A percentile compares a stretch with the other conserved stretches of the same genome.
phyloP scores from a whole-genome alignment of 2,329 filamentous ascomycete species.

The Neospermospora avenae region DNA sequence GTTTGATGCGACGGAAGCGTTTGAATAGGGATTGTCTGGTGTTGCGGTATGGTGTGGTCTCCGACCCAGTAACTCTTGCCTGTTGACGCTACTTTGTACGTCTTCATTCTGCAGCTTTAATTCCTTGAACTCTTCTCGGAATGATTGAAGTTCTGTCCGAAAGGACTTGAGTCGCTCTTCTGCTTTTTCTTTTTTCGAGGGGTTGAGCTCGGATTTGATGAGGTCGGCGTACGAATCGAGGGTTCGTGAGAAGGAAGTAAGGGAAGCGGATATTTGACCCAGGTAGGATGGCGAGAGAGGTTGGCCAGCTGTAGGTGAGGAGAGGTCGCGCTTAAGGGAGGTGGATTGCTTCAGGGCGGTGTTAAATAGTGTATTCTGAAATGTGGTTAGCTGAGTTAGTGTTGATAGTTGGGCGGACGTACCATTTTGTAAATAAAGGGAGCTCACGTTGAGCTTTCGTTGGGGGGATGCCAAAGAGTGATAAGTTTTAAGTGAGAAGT shows the following conservation, averaged over 20 bases:
- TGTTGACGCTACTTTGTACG: slow-evolving; percentile 59
- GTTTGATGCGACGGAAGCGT: slow-evolving; percentile 39
- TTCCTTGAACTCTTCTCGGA: slow-evolving; percentile 71
- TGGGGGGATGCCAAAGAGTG: too few species aligned
- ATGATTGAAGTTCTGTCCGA: slow-evolving; percentile 75
- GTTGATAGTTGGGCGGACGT: neutral
- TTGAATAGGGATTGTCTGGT: slow-evolving; percentile 90
- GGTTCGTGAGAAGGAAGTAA: slow-evolving; percentile 80
- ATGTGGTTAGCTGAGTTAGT: slow-evolving; percentile 12
- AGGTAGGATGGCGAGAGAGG: slow-evolving; percentile 58
- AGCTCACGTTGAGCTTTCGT: neutral
- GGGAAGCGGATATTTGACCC: slow-evolving; percentile 73
- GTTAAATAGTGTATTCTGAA: slow-evolving; percentile 79
- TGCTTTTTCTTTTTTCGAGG: slow-evolving; percentile 89
- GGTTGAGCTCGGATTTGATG: slow-evolving; percentile 83
- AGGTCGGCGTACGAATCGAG: slow-evolving; percentile 88
- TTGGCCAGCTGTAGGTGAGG: slow-evolving; percentile 60
- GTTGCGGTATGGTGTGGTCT: slow-evolving; percentile 76
- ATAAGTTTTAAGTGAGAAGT: too few species aligned
- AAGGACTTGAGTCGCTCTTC: slow-evolving; percentile 83
- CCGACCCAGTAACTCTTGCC: slow-evolving; percentile 79
- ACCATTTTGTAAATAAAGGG: slow-evolving; percentile 19
- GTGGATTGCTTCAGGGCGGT: slow-evolving; percentile 81
- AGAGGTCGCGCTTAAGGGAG: slow-evolving; percentile 72
- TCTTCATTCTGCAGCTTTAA: slow-evolving; percentile 79